phyloP scores from a whole-genome alignment of 148 eudicot species.

The Spergularia marina region DNA sequence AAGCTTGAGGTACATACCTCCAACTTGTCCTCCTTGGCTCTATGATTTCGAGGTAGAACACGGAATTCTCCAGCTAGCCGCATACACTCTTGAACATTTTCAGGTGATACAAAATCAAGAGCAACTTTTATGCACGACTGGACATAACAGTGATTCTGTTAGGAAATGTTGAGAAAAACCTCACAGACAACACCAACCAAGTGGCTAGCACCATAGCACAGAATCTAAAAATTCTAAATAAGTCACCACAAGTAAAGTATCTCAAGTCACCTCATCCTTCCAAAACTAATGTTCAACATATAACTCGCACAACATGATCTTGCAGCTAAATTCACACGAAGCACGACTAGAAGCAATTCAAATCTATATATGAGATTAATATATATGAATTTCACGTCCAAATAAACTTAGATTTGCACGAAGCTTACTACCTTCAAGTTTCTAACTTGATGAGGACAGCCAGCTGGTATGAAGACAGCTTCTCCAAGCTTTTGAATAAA shows the following conservation, averaged over 20 bases:
- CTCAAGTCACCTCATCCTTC: too few species aligned
- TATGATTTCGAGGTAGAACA: conserved; percentile 29
- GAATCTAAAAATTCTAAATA: neutral
- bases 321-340: too few species aligned
- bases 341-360: neutral
- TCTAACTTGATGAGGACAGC: conserved; percentile 69
- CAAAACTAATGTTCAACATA: neutral
- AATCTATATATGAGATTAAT: neutral
- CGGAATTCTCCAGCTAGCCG: conserved; percentile 32
- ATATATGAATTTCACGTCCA: neutral
- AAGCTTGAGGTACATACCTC: conserved; percentile 21
- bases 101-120: conserved; percentile 37
- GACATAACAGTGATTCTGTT: neutral
- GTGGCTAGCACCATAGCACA: neutral
- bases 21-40: conserved; percentile 34
- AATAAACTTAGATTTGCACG: neutral
- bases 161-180: neutral
- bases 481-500: conserved; percentile 61
- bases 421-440: conserved; percentile 47
- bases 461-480: conserved; percentile 68
- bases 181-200: neutral
- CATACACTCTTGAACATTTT: conserved; percentile 28
- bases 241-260: too few species aligned
- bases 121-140: conserved; percentile 41
- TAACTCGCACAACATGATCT: too few species aligned